These are phyloP conservation scores for Blattamonas nauphoetae DNA, from an alignment of 78 protist genomes.

Conservation along the genomic window DNA sequence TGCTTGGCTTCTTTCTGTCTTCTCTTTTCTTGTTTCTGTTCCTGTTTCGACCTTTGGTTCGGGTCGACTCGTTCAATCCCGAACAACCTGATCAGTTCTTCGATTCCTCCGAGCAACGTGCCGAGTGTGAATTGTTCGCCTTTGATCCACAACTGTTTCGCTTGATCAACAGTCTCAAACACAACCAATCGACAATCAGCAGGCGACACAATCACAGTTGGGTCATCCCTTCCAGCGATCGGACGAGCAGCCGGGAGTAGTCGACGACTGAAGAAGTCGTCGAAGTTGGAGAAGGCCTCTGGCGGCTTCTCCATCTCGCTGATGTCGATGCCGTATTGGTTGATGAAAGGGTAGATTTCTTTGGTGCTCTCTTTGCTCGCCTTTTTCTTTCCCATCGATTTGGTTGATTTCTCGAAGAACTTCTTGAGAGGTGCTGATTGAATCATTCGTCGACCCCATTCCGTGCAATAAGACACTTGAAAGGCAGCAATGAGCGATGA, in stretches of 20 bases:
- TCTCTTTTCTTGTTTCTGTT: background rate
- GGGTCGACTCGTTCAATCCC: too few species aligned
- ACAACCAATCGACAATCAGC: background rate
- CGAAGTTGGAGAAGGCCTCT: background rate
- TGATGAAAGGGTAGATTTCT: slow-evolving; percentile 5
- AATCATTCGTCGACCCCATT: background rate
- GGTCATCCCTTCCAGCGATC: background rate
- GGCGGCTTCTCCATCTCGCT: slow-evolving; percentile 4
- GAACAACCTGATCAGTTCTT: background rate
- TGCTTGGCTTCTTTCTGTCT: too few species aligned
- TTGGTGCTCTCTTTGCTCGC: background rate
- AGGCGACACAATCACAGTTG: background rate
- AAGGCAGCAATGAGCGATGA: background rate
- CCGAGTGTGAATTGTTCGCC: background rate
- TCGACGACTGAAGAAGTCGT: slow-evolving; percentile 4
- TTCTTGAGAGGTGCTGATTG: background rate
- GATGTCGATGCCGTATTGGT: background rate
- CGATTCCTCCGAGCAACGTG: background rate
- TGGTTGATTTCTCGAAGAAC: background rate
- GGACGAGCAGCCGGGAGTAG: background rate
- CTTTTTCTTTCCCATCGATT: background rate
- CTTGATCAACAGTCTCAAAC: background rate
- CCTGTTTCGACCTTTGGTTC: background rate
- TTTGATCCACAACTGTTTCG: background rate
- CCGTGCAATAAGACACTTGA: background rate